A percentile compares a stretch with the other conserved stretches of the same genome.
Conservation (phyloP, 1,284 basidiomycete species). For the Afroboletus lepidellus region DNA sequence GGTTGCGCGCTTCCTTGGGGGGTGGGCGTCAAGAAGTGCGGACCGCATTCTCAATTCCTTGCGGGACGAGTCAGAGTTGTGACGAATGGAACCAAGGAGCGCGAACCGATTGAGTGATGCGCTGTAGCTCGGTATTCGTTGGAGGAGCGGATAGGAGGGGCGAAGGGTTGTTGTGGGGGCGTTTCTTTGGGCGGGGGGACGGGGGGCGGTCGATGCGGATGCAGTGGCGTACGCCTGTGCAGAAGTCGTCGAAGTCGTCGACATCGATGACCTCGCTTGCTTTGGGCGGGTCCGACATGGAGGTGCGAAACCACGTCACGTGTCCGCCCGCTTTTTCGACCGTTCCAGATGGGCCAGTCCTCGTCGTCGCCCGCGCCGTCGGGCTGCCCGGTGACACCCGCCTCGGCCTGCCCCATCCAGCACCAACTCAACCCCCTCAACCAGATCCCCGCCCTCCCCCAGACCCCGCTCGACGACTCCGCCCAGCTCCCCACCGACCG, state of each 20-base stretch:
- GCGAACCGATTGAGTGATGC: conserved; percentile 25
- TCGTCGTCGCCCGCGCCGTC: conserved; percentile 10
- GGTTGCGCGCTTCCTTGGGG: conserved; percentile 24
- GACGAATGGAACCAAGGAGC: neutral
- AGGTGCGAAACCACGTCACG: conserved; percentile 15
- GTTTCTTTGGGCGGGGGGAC: conserved; percentile 17
- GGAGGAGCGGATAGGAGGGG: conserved; percentile 6
- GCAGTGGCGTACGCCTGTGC: conserved; percentile 18
- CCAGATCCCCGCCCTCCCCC: conserved; percentile 84
- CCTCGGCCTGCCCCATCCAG: conserved; percentile 25
- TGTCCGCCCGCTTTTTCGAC: neutral
- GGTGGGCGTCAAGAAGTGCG: conserved; percentile 9
- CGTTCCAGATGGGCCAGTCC: conserved; percentile 27
- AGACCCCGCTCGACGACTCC: conserved; percentile 61
- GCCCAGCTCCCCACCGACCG: conserved; percentile 73
- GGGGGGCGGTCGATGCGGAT: conserved; percentile 15
- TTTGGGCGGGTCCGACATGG: conserved; percentile 7
- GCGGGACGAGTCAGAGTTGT: conserved; percentile 8
- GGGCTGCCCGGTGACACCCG: conserved; percentile 9
- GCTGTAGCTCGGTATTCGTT: conserved; percentile 26
- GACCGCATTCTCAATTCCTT: conserved; percentile 26
- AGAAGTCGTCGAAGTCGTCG: conserved; percentile 26
- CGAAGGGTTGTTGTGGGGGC: conserved; percentile 6
- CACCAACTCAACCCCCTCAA: conserved; percentile 81
- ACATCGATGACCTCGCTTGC: conserved; percentile 28